Base-by-base conservation (phyloP, 192 early-diverging fungal genomes). In the Ambispora gerdemannii region DNA sequence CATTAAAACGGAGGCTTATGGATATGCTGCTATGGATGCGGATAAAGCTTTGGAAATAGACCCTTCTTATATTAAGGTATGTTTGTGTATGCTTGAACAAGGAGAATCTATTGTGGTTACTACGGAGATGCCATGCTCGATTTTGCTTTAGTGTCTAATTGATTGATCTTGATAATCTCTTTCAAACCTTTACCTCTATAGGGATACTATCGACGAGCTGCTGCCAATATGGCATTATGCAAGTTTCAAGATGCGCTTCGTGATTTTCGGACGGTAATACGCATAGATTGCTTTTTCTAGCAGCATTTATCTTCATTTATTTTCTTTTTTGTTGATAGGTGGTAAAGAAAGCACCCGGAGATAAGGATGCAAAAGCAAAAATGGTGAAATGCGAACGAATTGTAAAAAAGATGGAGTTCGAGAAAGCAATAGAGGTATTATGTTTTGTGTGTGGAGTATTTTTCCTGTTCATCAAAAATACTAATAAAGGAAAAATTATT, bases 121-220 rank as follows among this genome's bases (percentile, higher is more conserved):
- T 47, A n/a, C 20, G 6, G 6, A 32, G 10, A 24, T 20, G 20
- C 35, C 7, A 63, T 35, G 1, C 47, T 71, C 52, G 27, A 43
- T 28, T 22, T n/a, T n/a, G n/a, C n/a, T n/a, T n/a, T n/a, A n/a
- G n/a, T 11, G n/a, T 10, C 38, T 43, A 6, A 33, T 31, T 7
- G 2, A 22, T 50, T 32, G 49, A 59, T 38, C 0, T 3, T 32
- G 6, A 17, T 28, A 34, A 64, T 64, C 31, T 7, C n/a, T n/a
- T n/a, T n/a, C n/a, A n/a, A 27, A 55, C 58, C 1, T 35, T 47
- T 53, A 15, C 38, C 17, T 11, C 8, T 15, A 25, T 71, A 99
- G 84, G 97, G 88, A 0, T 97, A 97, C 77, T 99, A 94, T 77
- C 89, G 97, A 43, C 85, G 95, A 63, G 97, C 95, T 2, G 83